phyloP scores from a whole-genome alignment of 2,329 filamentous ascomycete genomes.

The Phialocephala sp. region DNA sequence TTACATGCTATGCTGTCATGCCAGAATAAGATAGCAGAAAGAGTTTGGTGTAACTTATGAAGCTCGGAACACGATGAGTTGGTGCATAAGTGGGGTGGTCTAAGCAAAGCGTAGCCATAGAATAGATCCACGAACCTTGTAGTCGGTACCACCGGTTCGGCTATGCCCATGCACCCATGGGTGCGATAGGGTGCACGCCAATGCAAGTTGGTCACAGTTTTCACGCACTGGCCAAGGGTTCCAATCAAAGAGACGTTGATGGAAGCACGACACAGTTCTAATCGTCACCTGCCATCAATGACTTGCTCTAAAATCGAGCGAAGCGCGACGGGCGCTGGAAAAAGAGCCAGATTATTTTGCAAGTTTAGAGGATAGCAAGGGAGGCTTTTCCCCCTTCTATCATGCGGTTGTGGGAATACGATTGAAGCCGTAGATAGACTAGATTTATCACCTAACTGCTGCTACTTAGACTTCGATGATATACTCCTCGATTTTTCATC shows the following conservation, averaged over 20 bases:
- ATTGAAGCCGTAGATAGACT: no score
- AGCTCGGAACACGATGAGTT: not conserved
- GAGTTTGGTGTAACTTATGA: not conserved
- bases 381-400: no score
- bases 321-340: not conserved
- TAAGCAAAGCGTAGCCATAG: slow-evolving; percentile 1
- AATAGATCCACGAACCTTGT: slow-evolving; percentile 5
- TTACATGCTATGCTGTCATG: not conserved
- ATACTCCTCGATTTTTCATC: not conserved
- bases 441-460: not conserved
- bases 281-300: not conserved
- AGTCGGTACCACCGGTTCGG: slow-evolving; percentile 9
- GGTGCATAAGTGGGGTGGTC: slow-evolving; percentile 10
- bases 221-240: not conserved
- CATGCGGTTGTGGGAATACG: no score
- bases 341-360: not conserved
- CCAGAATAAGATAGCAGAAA: not conserved
- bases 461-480: not conserved
- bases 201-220: slow-evolving; percentile 11
- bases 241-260: not conserved
- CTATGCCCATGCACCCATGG: not conserved
- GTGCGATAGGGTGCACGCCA: slow-evolving; percentile 6
- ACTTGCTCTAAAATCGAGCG: not conserved
- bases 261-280: not conserved
- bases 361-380: not conserved